Conservation (phyloP, 768 basidiomycete species). For the Tephrocybe sp. region DNA sequence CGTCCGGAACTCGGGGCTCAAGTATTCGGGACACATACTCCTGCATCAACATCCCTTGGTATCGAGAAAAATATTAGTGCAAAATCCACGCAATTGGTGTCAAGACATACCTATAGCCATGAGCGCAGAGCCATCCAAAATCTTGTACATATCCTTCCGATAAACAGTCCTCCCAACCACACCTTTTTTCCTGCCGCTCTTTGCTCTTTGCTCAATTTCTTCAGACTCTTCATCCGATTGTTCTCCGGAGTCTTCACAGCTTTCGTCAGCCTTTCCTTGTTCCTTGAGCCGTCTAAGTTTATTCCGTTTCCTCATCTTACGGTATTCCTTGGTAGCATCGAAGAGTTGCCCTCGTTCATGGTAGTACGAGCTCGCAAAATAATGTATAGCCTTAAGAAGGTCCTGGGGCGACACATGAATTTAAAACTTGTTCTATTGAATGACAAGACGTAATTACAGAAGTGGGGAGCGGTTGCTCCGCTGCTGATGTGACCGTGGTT, state of each 20-base stretch:
- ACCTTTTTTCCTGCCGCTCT: conserved; percentile 19
- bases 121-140: conserved; percentile 70
- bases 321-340: conserved; percentile 45
- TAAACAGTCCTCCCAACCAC: conserved; percentile 17
- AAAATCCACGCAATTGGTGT: background rate
- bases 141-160: conserved; percentile 69
- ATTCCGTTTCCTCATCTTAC: conserved; percentile 37
- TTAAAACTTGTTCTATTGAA: conserved; percentile 5
- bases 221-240: conserved; percentile 8
- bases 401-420: conserved; percentile 31
- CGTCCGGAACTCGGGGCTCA: conserved; percentile 35
- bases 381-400: conserved; percentile 47
- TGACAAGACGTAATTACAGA: conserved; percentile 37
- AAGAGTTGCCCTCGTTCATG: conserved; percentile 56
- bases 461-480: conserved; percentile 37
- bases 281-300: conserved; percentile 13
- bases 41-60: conserved; percentile 60
- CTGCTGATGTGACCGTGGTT: background rate
- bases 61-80: background rate
- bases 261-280: conserved; percentile 15
- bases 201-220: conserved; percentile 5
- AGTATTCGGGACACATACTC: conserved; percentile 53
- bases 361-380: conserved; percentile 52
- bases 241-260: conserved; percentile 11
- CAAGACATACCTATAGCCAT: conserved; percentile 60